phyloP scores from a whole-genome alignment of 1,284 basidiomycete species.

The Spongiforma sp. region DNA sequence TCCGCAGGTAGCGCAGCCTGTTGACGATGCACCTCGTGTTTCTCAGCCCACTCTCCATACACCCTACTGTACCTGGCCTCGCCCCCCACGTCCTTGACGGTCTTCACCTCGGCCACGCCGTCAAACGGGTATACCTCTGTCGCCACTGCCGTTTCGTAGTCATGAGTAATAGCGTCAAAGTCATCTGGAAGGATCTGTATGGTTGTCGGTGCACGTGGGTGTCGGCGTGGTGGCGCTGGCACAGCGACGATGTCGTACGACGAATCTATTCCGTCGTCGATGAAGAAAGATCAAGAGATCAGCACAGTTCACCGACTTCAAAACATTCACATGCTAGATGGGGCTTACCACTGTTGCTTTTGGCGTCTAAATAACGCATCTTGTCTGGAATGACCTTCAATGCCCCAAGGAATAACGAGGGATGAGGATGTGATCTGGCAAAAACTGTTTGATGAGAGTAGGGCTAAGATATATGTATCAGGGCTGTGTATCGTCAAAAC shows the following conservation, averaged over 20 bases:
- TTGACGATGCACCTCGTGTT: slow-evolving; percentile 29
- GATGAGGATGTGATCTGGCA: slow-evolving; percentile 2
- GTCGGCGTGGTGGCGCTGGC: slow-evolving; percentile 23
- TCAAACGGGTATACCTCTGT: slow-evolving; percentile 30
- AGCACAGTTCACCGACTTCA: slow-evolving; percentile 17
- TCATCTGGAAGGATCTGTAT: slow-evolving; percentile 36
- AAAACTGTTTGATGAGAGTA: background rate
- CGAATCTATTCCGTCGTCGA: slow-evolving; percentile 28
- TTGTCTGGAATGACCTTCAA: background rate
- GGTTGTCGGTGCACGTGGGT: slow-evolving; percentile 38
- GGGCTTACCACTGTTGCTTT: slow-evolving; percentile 32
- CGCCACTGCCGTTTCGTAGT: slow-evolving; percentile 30
- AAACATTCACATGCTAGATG: background rate
- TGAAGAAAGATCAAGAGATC: background rate
- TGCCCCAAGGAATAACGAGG: no score
- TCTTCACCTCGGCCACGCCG: slow-evolving; percentile 31
- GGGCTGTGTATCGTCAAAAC: no score
- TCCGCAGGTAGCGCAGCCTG: slow-evolving; percentile 32
- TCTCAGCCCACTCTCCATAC: slow-evolving; percentile 40
- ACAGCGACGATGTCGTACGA: slow-evolving; percentile 38
- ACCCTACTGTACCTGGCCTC: slow-evolving; percentile 31
- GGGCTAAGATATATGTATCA: no score
- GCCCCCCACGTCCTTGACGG: slow-evolving; percentile 13
- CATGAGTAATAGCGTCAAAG: slow-evolving; percentile 36
- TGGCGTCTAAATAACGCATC: slow-evolving; percentile 25